phyloP scores from a whole-genome alignment of 139 green algal species.

The Chlorella vulgaris region DNA sequence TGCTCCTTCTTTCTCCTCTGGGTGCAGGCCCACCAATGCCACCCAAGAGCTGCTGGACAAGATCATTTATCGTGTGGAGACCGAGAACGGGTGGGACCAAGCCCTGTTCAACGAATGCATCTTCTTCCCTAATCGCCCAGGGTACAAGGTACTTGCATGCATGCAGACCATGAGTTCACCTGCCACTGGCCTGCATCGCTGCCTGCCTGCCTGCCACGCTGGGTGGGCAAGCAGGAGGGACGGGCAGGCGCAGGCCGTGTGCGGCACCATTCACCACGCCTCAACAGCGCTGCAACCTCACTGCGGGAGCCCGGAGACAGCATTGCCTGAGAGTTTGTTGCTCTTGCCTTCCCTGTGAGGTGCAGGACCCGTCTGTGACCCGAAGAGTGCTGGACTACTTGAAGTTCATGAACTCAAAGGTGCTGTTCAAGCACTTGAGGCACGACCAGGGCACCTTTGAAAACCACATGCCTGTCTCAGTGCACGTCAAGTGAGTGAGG shows the following conservation, averaged over 20 bases:
- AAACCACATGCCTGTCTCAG: constrained; percentile 13
- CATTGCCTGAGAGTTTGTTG: too few species aligned
- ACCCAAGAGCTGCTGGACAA: constrained; percentile 64
- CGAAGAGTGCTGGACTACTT: constrained; percentile 56
- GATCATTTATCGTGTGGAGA: constrained; percentile 57
- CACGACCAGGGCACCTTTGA: constrained; percentile 11
- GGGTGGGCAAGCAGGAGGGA: neutral
- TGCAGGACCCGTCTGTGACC: constrained; percentile 44
- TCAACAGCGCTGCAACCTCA: too few species aligned
- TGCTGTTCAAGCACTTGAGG: constrained; percentile 54
- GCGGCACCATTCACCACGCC: too few species aligned
- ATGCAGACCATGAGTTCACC: neutral
- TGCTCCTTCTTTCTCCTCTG: neutral
- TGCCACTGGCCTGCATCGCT: too few species aligned
- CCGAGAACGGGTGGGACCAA: constrained; percentile 69
- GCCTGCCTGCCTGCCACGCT: neutral
- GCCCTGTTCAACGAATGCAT: constrained; percentile 72
- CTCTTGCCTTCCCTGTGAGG: neutral
- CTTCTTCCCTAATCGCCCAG: constrained; percentile 57
- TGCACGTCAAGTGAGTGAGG: constrained; percentile 39
- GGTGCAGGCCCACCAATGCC: constrained; percentile 41
- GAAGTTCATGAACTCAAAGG: constrained; percentile 65
- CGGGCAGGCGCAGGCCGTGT: too few species aligned
- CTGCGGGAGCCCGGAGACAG: too few species aligned
- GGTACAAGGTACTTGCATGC: constrained; percentile 33